Evolutionary conservation across 148 eudicot genomes (phyloP).

Genomic region (Beta vulgaris): DNA sequence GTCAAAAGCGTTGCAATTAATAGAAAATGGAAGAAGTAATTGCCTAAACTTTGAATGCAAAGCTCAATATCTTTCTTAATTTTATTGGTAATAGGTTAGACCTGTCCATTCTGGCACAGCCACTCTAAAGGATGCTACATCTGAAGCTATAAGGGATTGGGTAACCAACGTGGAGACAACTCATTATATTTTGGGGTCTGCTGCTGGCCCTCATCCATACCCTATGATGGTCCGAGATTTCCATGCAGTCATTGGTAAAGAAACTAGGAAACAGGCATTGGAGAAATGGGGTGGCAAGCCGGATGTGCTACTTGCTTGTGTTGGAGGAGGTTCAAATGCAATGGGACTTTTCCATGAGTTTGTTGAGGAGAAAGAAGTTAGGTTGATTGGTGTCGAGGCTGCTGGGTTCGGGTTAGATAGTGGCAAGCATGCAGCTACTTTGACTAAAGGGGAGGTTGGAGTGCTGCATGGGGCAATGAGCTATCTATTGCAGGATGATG

Average conservation of each 20-base stretch:
- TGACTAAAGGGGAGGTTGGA: slow-evolving; percentile 90
- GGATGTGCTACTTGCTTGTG: slow-evolving; percentile 86
- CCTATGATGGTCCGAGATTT: slow-evolving; percentile 94
- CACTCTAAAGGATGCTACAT: slow-evolving; percentile 95
- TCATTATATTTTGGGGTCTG: slow-evolving; percentile 94
- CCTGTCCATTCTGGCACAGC: slow-evolving; percentile 96
- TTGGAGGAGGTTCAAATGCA: slow-evolving; percentile 96
- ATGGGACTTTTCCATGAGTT: slow-evolving; percentile 93
- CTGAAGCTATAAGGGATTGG: slow-evolving; percentile 99
- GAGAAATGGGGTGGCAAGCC: slow-evolving; percentile 99
- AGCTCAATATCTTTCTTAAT: neutral
- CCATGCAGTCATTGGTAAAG: slow-evolving; percentile 91
- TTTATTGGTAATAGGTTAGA: slow-evolving; percentile 57
- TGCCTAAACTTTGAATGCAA: neutral
- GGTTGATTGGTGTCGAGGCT: slow-evolving; percentile 88
- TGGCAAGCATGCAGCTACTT: slow-evolving; percentile 85
- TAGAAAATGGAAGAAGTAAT: too few relatives aligned
- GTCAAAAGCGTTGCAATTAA: too few relatives aligned
- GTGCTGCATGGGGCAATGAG: slow-evolving; percentile 98
- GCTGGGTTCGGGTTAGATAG: slow-evolving; percentile 81
- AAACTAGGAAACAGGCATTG: slow-evolving; percentile 82
- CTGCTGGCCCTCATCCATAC: slow-evolving; percentile 96
- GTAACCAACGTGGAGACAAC: slow-evolving; percentile 96
- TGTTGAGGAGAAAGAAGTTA: slow-evolving; percentile 70
- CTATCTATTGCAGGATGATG: slow-evolving; percentile 93